Conservation (phyloP, 768 basidiomycete genomes). For the Leccinum imitatum region DNA sequence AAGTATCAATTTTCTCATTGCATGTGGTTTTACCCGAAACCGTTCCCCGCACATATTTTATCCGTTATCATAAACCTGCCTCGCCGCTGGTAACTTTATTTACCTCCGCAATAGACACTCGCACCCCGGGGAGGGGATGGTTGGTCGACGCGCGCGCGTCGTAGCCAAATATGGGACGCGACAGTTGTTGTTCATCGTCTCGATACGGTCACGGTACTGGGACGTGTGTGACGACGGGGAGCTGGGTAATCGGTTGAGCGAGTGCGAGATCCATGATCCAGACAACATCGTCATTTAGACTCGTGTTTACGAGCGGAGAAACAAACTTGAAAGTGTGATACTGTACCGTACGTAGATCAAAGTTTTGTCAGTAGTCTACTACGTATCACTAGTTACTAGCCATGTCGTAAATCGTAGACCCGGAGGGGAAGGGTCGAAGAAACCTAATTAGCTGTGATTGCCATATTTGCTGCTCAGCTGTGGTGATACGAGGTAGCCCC, state of each 20-base stretch:
- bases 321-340: too few relatives aligned
- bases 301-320: too few relatives aligned
- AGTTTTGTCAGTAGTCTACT: too few relatives aligned
- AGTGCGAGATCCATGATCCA: not conserved
- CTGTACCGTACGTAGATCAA: too few relatives aligned
- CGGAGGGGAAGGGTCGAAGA: too few relatives aligned
- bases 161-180: slow-evolving; percentile 47
- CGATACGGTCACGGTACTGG: slow-evolving; percentile 47
- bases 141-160: slow-evolving; percentile 68
- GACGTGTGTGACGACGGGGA: slow-evolving; percentile 76
- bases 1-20: not conserved
- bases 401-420: too few relatives aligned
- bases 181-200: slow-evolving; percentile 22
- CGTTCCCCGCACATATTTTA: slow-evolving; percentile 23
- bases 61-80: slow-evolving; percentile 18
- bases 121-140: slow-evolving; percentile 62
- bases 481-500: too few relatives aligned
- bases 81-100: slow-evolving; percentile 19
- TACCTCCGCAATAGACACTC: slow-evolving; percentile 5
- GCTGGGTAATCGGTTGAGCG: slow-evolving; percentile 36
- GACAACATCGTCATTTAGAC: too few relatives aligned
- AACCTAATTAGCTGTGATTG: too few relatives aligned
- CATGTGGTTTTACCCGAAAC: not conserved
- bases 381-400: too few relatives aligned
- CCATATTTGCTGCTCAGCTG: too few relatives aligned